Conservation (phyloP, 2,329 filamentous ascomycete genomes). For the Coleophoma crateriformis region DNA sequence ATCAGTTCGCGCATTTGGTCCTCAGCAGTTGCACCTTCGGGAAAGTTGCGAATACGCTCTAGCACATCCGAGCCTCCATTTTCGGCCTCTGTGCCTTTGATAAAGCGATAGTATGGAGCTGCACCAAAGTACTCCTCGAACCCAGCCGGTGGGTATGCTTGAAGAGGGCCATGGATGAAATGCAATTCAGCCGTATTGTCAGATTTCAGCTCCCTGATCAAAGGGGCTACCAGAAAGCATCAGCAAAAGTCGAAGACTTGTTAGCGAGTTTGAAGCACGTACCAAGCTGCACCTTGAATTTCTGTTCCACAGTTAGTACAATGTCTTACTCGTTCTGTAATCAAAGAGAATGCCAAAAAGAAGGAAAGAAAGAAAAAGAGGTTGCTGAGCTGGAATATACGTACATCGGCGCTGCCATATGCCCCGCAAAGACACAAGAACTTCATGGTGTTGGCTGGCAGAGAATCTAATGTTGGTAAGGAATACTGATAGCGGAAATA, state of each 20-base stretch:
- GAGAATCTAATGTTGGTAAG: background rate
- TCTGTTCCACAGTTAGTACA: conserved; percentile 29
- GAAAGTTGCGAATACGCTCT: conserved; percentile 21
- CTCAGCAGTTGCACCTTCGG: conserved; percentile 19
- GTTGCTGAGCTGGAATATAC: conserved; percentile 11
- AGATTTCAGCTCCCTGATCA: conserved; percentile 40
- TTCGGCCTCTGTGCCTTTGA: conserved; percentile 36
- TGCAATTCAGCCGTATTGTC: conserved; percentile 42
- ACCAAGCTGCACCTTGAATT: conserved; percentile 51
- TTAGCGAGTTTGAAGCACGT: conserved; percentile 10
- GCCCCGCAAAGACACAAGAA: conserved; percentile 53
- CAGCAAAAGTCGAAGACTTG: conserved; percentile 4
- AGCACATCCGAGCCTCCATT: conserved; percentile 19
- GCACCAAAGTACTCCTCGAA: conserved; percentile 53
- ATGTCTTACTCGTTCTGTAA: conserved; percentile 5
- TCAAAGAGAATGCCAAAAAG: background rate
- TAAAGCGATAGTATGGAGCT: conserved; percentile 50
- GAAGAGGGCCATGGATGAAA: conserved; percentile 46
- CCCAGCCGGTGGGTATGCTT: conserved; percentile 43
- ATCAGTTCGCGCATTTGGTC: conserved; percentile 22
- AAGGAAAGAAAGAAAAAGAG: too few relatives aligned
- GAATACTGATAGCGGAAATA: too few relatives aligned
- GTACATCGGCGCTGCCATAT: conserved; percentile 49
- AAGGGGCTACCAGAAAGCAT: conserved; percentile 31
- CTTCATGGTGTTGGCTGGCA: conserved; percentile 36